Conservation (phyloP, 495 filamentous ascomycete species). For the Aspergillus cristatus region DNA sequence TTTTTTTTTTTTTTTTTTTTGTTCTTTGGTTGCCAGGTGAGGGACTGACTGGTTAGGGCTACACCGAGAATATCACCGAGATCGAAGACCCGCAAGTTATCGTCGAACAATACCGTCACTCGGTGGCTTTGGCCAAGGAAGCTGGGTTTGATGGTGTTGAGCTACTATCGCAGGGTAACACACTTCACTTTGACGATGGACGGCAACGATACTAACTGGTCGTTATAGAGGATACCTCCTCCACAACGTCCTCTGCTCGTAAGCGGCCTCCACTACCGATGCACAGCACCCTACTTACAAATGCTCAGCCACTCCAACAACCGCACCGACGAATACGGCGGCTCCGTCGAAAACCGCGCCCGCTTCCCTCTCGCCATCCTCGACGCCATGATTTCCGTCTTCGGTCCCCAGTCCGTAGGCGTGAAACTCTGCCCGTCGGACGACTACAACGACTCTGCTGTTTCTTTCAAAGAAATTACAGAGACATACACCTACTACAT, state of each 20-base stretch:
- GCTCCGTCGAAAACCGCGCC: slow-evolving; percentile 33
- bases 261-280: slow-evolving; percentile 40
- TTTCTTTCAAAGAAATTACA: slow-evolving; percentile 37
- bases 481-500: slow-evolving; percentile 46
- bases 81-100: slow-evolving; percentile 28
- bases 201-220: no score
- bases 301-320: slow-evolving; percentile 40
- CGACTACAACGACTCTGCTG: slow-evolving; percentile 47
- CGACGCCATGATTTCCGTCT: slow-evolving; percentile 43
- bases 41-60: background rate
- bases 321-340: slow-evolving; percentile 42
- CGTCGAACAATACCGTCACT: slow-evolving; percentile 42
- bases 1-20: background rate
- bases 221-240: slow-evolving; percentile 55
- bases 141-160: slow-evolving; percentile 63
- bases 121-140: slow-evolving; percentile 44
- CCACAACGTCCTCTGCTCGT: slow-evolving; percentile 54
- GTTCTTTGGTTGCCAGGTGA: no score
- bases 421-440: slow-evolving; percentile 51
- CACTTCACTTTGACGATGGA: no score
- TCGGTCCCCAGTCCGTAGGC: slow-evolving; percentile 44
- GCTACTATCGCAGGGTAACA: slow-evolving; percentile 6
- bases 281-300: slow-evolving; percentile 29
- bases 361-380: slow-evolving; percentile 47
- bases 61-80: slow-evolving; percentile 21